Base-by-base conservation (phyloP, 257 asterid species). In the Striga asiatica region DNA sequence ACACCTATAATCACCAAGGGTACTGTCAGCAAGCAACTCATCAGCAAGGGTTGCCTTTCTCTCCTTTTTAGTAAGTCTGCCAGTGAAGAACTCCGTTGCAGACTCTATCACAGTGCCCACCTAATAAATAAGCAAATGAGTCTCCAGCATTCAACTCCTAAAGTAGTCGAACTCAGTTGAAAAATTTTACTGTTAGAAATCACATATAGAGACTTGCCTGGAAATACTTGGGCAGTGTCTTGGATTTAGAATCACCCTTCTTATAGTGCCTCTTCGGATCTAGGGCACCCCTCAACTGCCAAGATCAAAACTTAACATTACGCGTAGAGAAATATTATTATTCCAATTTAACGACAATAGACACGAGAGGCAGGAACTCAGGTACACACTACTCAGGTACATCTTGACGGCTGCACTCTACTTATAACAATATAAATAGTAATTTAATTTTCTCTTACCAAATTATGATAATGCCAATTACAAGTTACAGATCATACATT, bases 51-150 rank as follows among this genome's bases (percentile, higher is more conserved):
- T 78, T 22, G 83, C 45, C 75, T 84, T 91, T 39, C 94, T 84
- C 79, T 87, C 97, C 85, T 82, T 84, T 74, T 87, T 91, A 37
- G 97, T 76, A 59, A 87, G 95, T 76, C 98, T 76, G 29, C 88
- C 75, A 0, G 78, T 25, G 61, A 66, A 82, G 79, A 73, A 91
- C 68, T 91, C 98, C 0, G 87, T 52, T 17, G 94, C 67, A 1
- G 96, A 67, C 68, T 82, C 95, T 56, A 91, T 69, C 52, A 84
- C 93, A 51, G 96, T 84, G n/a, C 97, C 98, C 47, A 87, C 88
- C 98, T 91, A 80, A 58, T 66, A 46, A 38, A 24, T 50, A 39
- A 54, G 43, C 50, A 67, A 63, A 49, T 31, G 4, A 17, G 32
- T 14, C 51, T 35, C 50, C 35, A 54, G 50, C 60, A 37, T 41